Base-by-base conservation (phyloP, 2,329 filamentous ascomycete species). In the Talaromyces sp. region DNA sequence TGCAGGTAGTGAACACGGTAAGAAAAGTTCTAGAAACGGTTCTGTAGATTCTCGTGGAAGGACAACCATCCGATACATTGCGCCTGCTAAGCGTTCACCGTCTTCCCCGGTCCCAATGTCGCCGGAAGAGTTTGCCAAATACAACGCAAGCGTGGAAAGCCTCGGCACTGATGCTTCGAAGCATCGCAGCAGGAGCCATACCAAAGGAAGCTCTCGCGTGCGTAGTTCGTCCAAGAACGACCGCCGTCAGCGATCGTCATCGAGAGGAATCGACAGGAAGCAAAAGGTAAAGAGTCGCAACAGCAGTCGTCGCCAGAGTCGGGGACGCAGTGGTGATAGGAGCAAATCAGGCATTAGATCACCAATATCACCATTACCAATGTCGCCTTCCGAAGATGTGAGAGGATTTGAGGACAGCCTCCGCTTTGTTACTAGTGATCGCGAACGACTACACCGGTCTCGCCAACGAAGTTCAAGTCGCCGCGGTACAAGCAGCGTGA, bases 101-200 rank as follows among this genome's bases (percentile, higher is more conserved):
- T 96, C 92, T 1, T 97, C 94, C 0, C 94, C 94, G 0, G 85
- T 97, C 1, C 92, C 93, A 2, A 97, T 97, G 93, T 96, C 93
- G 2, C 93, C 93, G 0, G 92, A 97, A 71, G 93, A 97, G 72
- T 75, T 91, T 67, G 73, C 78, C 59, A 73, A 75, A 53, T 82
- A 81, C 67, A 78, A 79, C 58, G 77, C 75, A 5, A 81, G 78
- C 67, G 75, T 79, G 7, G 81, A 83, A 38, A 82, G 81, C 68
- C 83, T 83, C 70, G 80, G 73, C 68, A 73, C 65, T 72, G 77
- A 64, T 58, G 76, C 67, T 67, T 77, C 67, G 64, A 75, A 72
- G 49, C 71, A 70, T 2, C 73, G 75, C 11, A 78, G 73, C 65
- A 74, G 71, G 19, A 86, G 88, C 72, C 89, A 86, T 70, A 67